Conservation (phyloP, 2,329 filamentous ascomycete species). For the Aureobasidium lini region DNA sequence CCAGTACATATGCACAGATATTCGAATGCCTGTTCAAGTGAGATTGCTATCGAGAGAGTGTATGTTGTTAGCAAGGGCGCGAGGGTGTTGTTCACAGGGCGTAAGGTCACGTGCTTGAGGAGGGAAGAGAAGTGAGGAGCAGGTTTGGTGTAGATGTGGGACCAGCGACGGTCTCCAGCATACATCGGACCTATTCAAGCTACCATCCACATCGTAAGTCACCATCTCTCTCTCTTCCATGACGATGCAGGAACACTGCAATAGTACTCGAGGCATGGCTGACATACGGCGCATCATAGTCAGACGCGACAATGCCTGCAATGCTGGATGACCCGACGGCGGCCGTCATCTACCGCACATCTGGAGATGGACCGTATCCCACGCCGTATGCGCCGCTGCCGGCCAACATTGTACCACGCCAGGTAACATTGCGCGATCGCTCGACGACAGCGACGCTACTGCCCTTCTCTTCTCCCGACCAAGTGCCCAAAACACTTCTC, state of each 20-base stretch:
- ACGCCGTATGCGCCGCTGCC: conserved; percentile 58
- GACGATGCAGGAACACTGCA: not conserved
- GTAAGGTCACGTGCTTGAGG: not conserved
- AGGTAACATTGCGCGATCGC: conserved; percentile 75
- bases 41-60: no score
- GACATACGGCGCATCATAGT: not conserved
- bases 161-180: conserved; percentile 8
- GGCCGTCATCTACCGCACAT: conserved; percentile 62
- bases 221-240: not conserved
- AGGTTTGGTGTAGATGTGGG: conserved; percentile 1
- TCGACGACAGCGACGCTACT: conserved; percentile 78
- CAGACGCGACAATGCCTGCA: conserved; percentile 53
- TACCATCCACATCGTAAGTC: not conserved
- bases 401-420: conserved; percentile 60
- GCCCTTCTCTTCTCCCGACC: conserved; percentile 67
- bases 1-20: conserved; percentile 4
- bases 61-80: not conserved
- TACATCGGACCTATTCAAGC: not conserved
- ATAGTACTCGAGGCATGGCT: not conserved
- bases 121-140: not conserved
- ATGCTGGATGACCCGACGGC: conserved; percentile 70
- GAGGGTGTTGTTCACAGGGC: not conserved
- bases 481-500: conserved; percentile 69
- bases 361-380: conserved; percentile 59
- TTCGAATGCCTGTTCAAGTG: not conserved